phyloP scores from a whole-genome alignment of 139 green algal species.

The Zygnema cylindricum region DNA sequence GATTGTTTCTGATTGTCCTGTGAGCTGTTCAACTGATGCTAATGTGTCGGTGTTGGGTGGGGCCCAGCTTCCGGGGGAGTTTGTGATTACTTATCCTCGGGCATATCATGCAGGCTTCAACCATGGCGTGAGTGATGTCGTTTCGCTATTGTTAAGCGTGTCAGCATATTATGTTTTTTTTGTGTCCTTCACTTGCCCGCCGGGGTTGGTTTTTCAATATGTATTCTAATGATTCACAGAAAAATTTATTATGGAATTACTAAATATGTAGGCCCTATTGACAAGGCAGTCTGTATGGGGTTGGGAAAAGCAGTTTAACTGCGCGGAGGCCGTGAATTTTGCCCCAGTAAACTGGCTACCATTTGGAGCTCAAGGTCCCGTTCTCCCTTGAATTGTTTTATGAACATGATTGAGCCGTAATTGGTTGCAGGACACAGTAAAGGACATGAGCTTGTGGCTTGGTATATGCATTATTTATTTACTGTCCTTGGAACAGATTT shows the following conservation, averaged over 20 bases:
- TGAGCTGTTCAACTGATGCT: no score
- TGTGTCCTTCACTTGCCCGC: neutral
- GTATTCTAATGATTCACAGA: no score
- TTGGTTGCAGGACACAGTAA: neutral
- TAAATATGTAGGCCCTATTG: no score
- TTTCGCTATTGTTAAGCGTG: neutral
- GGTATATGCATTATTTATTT: no score
- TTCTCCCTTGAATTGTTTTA: no score
- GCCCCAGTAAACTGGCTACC: constrained; percentile 77
- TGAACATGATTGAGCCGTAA: neutral
- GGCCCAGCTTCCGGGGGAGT: constrained; percentile 78
- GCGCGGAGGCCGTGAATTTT: constrained; percentile 90
- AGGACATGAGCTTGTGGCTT: no score
- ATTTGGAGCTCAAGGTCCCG: constrained; percentile 12
- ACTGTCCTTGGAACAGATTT: neutral
- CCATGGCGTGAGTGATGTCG: constrained; percentile 63
- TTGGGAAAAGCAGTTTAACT: constrained; percentile 76
- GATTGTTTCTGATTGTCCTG: no score
- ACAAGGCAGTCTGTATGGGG: no score
- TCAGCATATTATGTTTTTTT: neutral
- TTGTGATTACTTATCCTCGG: constrained; percentile 86
- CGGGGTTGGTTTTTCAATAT: no score
- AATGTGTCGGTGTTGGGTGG: neutral
- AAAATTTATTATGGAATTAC: no score
- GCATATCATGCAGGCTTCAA: constrained; percentile 88